Percentiles rank a stretch among this genome's conserved stretches.
Evolutionary conservation across 352 stramenopile genomes (phyloP).

Genomic region (Globisporangium paddicum): DNA sequence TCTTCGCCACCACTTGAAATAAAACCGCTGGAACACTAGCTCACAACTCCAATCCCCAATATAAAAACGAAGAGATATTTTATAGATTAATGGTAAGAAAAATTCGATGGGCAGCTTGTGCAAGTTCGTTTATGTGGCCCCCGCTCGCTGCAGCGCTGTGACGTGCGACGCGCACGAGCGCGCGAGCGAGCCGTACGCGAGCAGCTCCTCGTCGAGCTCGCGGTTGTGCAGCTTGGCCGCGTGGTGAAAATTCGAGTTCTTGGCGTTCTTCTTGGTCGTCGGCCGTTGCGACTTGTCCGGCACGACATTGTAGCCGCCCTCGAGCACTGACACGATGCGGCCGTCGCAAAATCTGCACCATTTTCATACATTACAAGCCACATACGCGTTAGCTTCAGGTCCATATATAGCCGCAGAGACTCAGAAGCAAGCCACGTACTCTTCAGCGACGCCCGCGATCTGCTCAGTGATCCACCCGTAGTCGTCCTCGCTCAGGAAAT

Average conservation of each 20-base stretch:
- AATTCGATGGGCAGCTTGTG: too few species aligned
- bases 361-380: neutral
- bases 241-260: constrained; percentile 49
- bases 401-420: neutral
- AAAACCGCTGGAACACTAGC: neutral
- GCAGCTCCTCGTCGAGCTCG: constrained; percentile 49
- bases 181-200: constrained; percentile 48
- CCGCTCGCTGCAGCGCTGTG: constrained; percentile 39
- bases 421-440: constrained; percentile 45
- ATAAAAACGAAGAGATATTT: constrained; percentile 1
- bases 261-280: constrained; percentile 29
- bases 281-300: constrained; percentile 37
- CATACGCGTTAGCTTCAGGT: neutral
- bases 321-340: constrained; percentile 92
- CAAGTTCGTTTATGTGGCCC: constrained; percentile 12
- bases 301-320: constrained; percentile 91
- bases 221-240: constrained; percentile 45
- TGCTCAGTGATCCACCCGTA: constrained; percentile 84
- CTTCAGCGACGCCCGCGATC: constrained; percentile 87
- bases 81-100: neutral
- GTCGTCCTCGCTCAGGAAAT: constrained; percentile 78
- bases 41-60: neutral
- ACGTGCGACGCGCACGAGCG: constrained; percentile 61
- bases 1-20: neutral
- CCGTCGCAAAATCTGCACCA: constrained; percentile 78